Evolutionary conservation across 1,284 basidiomycete genomes (phyloP).

Genomic region (Phlebopus sp.): DNA sequence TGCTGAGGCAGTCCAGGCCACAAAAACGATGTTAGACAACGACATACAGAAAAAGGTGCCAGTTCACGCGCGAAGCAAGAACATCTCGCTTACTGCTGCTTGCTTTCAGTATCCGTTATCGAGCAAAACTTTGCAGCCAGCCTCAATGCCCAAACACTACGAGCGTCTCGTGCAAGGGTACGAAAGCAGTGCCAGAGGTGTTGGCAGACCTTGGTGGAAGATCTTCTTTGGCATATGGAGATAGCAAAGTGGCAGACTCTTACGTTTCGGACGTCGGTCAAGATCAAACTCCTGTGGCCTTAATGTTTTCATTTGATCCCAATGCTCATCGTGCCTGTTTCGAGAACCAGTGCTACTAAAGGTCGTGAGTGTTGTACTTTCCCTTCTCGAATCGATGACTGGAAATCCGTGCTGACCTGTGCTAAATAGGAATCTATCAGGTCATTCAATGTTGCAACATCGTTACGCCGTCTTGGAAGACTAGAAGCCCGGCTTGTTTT

Average conservation of each 20-base stretch:
- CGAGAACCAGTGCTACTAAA: background rate
- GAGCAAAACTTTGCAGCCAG: constrained; percentile 58
- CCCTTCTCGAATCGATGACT: background rate
- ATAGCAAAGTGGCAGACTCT: constrained; percentile 31
- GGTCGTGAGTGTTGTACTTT: background rate
- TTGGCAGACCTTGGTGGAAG: constrained; percentile 77
- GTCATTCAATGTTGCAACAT: background rate
- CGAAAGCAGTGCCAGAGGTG: constrained; percentile 70
- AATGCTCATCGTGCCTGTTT: background rate
- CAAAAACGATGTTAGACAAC: constrained; percentile 51
- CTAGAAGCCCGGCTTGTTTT: background rate
- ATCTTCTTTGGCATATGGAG: constrained; percentile 70
- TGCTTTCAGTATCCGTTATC: constrained; percentile 58
- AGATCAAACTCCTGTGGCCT: background rate
- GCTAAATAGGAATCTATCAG: background rate
- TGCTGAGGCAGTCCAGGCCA: constrained; percentile 53
- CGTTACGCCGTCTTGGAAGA: background rate
- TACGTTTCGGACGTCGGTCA: background rate
- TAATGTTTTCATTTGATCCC: constrained; percentile 9
- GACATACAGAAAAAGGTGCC: constrained; percentile 55
- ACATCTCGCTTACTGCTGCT: background rate
- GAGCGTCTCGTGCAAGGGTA: constrained; percentile 66
- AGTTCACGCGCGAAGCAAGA: background rate
- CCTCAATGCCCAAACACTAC: constrained; percentile 69
- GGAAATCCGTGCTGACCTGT: background rate